Percentiles rank a stretch among this genome's conserved stretches.
Evolutionary conservation across 2,329 filamentous ascomycete species (phyloP).

Genomic region (Claviceps pusilla): DNA sequence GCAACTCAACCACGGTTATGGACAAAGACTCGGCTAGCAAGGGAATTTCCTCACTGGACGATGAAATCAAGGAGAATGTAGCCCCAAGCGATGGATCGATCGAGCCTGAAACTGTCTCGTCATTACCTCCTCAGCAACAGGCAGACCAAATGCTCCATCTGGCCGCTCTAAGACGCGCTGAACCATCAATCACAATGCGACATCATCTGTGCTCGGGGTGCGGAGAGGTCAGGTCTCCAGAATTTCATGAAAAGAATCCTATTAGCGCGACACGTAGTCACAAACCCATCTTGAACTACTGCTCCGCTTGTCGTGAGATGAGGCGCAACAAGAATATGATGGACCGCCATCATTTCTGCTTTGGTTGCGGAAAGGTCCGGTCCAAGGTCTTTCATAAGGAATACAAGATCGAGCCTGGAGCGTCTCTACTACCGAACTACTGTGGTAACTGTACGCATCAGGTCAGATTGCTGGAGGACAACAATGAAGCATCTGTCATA

Average conservation of each 20-base stretch:
- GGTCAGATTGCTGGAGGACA: conserved; percentile 10
- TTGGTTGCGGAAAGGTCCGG: conserved; percentile 14
- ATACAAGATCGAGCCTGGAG: conserved; percentile 10
- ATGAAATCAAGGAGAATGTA: conserved; percentile 1
- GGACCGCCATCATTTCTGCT: conserved; percentile 26
- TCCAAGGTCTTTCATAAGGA: conserved; percentile 13
- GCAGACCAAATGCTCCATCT: not conserved
- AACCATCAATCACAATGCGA: conserved; percentile 8
- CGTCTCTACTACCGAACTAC: conserved; percentile 18
- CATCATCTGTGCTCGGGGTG: conserved; percentile 24
- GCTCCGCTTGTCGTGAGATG: conserved; percentile 18
- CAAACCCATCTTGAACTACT: conserved; percentile 19
- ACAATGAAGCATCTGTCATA: conserved; percentile 14
- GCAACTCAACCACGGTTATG: not conserved
- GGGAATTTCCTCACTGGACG: conserved; percentile 6
- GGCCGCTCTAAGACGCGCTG: conserved; percentile 7
- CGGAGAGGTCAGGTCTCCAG: conserved; percentile 19
- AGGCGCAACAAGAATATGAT: conserved; percentile 11
- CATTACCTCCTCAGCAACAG: not conserved
- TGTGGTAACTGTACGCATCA: conserved; percentile 16
- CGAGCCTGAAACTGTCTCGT: not conserved
- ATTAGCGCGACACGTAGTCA: conserved; percentile 7
- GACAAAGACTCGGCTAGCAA: not conserved
- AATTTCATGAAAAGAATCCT: conserved; percentile 22
- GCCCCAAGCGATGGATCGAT: not conserved